Evolutionary conservation across 768 basidiomycete species (phyloP), one percentile per base, ranked within the genome.

Genomic region (Tricholoma flavovirens): DNA sequence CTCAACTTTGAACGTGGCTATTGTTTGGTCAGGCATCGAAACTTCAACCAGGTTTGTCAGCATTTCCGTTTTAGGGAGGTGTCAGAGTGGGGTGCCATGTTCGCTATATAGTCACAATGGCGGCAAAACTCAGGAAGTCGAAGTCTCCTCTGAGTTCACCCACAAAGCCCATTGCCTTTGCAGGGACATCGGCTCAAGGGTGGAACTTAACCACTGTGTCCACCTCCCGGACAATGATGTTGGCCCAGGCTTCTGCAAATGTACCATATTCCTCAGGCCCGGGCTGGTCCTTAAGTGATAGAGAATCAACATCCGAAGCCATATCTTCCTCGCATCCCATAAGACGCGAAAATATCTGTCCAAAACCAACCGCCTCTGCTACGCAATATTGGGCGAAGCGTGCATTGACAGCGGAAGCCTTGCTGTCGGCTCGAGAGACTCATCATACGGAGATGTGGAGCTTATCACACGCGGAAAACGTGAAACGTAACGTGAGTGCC

Each of bases 381-480:
- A 24, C 83, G 60, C 82, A 80, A 57, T 86, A 87, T 62, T 89
- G 88, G 88, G 83, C 83, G 24, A 71, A 79, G 14, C 80, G 87
- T 3, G 86, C 87, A 3, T 60, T 86, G 21, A 75, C 79, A 3
- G 87, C 87, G 0, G 88, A 90, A 64, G 77, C 83, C 2, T 67
- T 85, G 36, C 73, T 89, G 2, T 68, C 75, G 0, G 79, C 78
- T 22, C 75, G 75, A 36, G 71, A 72, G 30, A 67, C 64, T 17
- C 83, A 86, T 64, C 75, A 78, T 42, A 65, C 66, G 10, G 84
- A 87, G 49, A 62, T 87, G 30, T 72, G 68, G 56, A 69, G 65
- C 14, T 50, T 82, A 49, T 69, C 75, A 51, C 63, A 68, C 32
- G 61, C 59, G 0, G 77, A 78, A 60, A 80, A 80, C 50, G 57